Conservation (phyloP, 2,329 filamentous ascomycete species). For the Tolypocladium amazonense region DNA sequence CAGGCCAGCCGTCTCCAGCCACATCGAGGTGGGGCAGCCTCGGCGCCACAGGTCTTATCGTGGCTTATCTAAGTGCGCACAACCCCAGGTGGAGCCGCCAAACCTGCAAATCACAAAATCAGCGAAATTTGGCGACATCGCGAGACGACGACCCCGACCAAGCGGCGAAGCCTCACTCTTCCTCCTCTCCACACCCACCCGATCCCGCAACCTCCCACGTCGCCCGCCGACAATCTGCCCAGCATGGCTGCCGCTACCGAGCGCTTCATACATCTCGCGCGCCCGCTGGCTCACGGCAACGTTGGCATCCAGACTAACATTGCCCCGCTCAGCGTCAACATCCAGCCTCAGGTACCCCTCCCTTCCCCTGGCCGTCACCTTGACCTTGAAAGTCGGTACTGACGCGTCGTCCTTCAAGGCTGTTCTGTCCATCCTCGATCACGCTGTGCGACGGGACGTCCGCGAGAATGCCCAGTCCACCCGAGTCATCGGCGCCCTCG, state of each 20-base stretch:
- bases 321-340: conserved; percentile 83
- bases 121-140: conserved; percentile 27
- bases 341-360: conserved; percentile 79
- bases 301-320: conserved; percentile 75
- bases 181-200: conserved; percentile 7
- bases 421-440: conserved; percentile 75
- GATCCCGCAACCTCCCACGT: conserved; percentile 9
- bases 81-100: conserved; percentile 33
- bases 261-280: conserved; percentile 87
- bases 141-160: conserved; percentile 16
- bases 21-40: conserved; percentile 19
- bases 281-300: conserved; percentile 75
- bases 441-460: conserved; percentile 78
- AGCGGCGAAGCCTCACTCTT: conserved; percentile 13
- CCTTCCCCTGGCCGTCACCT: conserved; percentile 6
- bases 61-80: conserved; percentile 44
- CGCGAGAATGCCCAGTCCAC: conserved; percentile 66
- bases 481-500: conserved; percentile 90
- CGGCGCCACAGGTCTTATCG: conserved; percentile 26
- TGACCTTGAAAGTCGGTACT: not conserved
- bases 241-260: conserved; percentile 73
- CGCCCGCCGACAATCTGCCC: conserved; percentile 25
- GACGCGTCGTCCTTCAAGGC: conserved; percentile 29
- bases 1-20: conserved; percentile 18
- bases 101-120: conserved; percentile 32